phyloP scores from a whole-genome alignment of 352 stramenopile genomes.

The Phytophthora citricola region DNA sequence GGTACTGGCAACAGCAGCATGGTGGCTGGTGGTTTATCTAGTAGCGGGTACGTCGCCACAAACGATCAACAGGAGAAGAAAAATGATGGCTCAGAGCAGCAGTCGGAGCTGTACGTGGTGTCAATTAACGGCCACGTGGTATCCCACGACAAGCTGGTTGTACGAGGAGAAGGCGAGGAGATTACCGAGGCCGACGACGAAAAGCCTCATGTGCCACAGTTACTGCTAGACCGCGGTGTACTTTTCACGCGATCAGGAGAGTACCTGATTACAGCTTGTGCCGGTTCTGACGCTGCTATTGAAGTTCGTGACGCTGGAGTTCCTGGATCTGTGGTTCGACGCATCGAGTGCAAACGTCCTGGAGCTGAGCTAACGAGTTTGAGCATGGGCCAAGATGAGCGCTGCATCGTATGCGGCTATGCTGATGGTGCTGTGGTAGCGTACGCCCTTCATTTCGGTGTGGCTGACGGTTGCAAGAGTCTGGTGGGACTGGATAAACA shows the following conservation, averaged over 20 bases:
- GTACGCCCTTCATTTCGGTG: constrained; percentile 84
- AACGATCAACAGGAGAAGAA: constrained; percentile 32
- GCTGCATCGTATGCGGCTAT: constrained; percentile 84
- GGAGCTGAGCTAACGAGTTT: constrained; percentile 69
- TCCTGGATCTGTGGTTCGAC: constrained; percentile 63
- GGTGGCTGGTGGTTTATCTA: constrained; percentile 44
- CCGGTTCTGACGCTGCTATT: constrained; percentile 66
- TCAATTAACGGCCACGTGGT: constrained; percentile 87
- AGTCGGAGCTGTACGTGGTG: constrained; percentile 81
- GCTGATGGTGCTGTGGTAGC: constrained; percentile 80
- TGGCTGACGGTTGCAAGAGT: constrained; percentile 80
- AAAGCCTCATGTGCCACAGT: constrained; percentile 36
- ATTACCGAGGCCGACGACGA: constrained; percentile 19
- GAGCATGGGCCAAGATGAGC: constrained; percentile 81
- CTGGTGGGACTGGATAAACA: constrained; percentile 72
- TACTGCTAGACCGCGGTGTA: constrained; percentile 72
- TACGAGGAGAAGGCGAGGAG: constrained; percentile 38
- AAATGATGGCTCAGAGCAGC: constrained; percentile 41
- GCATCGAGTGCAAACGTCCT: constrained; percentile 81
- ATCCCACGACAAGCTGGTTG: constrained; percentile 62
- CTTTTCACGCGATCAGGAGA: constrained; percentile 83
- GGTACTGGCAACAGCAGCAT: constrained; percentile 42
- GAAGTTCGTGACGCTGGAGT: constrained; percentile 77
- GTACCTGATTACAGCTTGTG: constrained; percentile 78
- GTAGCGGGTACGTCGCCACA: constrained; percentile 41